These are phyloP conservation scores for Alternaria triticimaculans DNA, from an alignment of 2,329 filamentous ascomycete genomes.

Conservation along the genomic window DNA sequence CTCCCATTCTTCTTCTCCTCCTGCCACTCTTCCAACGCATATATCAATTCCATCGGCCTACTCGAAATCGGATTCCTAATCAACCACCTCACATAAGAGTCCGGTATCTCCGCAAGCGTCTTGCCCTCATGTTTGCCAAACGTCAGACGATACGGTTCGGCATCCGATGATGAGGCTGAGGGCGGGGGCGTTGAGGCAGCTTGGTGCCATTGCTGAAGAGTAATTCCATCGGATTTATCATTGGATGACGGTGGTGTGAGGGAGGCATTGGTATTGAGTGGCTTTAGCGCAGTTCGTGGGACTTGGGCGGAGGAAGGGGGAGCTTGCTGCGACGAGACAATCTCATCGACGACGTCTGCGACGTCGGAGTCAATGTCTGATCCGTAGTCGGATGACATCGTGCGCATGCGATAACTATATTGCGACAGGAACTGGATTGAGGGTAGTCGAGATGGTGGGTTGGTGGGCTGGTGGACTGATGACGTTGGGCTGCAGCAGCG, in stretches of 20 bases:
- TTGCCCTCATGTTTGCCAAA: neutral
- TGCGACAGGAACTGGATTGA: no score
- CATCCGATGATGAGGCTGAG: neutral
- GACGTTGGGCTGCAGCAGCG: neutral
- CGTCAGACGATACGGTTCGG: neutral
- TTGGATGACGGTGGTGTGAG: neutral
- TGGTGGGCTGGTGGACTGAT: neutral
- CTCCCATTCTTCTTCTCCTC: neutral
- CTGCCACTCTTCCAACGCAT: neutral
- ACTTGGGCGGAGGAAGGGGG: neutral
- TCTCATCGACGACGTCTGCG: neutral
- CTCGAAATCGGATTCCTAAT: neutral
- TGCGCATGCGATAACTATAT: neutral
- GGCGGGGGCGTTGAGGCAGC: neutral
- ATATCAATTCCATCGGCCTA: neutral
- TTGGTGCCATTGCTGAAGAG: neutral
- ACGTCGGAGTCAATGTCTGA: neutral
- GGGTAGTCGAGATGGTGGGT: neutral
- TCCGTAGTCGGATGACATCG: neutral
- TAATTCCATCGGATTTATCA: rapidly evolving
- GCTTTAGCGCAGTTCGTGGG: neutral
- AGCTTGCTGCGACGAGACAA: neutral
- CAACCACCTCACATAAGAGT: neutral
- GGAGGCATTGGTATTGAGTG: neutral
- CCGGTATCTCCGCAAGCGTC: neutral